Evolutionary conservation across 2,329 filamentous ascomycete genomes (phyloP), one percentile per base, ranked within the genome.

Genomic region (Talaromyces sp.): DNA sequence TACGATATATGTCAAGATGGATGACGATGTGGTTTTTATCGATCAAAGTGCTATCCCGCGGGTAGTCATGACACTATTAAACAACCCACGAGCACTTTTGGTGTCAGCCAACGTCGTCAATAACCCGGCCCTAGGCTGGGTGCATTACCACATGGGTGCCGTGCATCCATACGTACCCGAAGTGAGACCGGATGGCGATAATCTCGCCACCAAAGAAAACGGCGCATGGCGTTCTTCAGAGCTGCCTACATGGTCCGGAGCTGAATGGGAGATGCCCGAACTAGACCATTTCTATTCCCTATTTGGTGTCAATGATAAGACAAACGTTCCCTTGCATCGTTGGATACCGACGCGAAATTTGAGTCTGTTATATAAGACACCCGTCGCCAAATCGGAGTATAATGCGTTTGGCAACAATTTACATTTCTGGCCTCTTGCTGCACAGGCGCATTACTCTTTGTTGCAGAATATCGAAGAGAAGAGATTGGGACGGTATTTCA

Each of bases 71-170:
- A 66, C 64, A 5, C 25, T 66, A 15, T 7, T 66, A 11, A 66
- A 63, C 60, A 66, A 59, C 40, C 64, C 64, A 25, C 53, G 64
- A 34, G 60, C 58, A 11, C 36, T 66, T 10, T n/a, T 66, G 22
- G 64, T 66, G 5, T 66, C 64, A n/a, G 58, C 64, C 4, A 66
- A 66, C 11, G 64, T 66, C 13, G 64, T 66, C 40, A 66, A 66
- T 19, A 66, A 66, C 11, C 64, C 64, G 29, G 64, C 64, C 11
- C 34, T 66, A 17, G 64, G 64, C 19, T 66, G 64, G 64, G 64
- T 66, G 19, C 64, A 66, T 43, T 66, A 66, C 29, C 64, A 66
- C 34, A 66, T 66, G 64, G 59, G 64, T 59, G 64, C 64, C 13
- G 64, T 66, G 7, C 64, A 66, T 29, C 64, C 64, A 5, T 66